Conservation (phyloP, 495 filamentous ascomycete genomes). For the Podospora bellae-mahoneyi region DNA sequence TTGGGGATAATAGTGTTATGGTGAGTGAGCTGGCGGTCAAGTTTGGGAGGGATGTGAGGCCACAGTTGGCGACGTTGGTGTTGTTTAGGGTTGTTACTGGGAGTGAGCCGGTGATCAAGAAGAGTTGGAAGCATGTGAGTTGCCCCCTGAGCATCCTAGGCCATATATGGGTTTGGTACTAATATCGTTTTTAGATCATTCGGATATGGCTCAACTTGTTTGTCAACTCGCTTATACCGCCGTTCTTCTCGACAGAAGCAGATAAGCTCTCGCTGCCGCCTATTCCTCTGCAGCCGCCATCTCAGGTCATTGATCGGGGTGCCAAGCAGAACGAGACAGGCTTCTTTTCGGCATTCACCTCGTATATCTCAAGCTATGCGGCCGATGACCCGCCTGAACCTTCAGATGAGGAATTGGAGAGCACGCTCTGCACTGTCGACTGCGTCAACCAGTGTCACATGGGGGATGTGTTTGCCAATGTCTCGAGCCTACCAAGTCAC, state of each 20-base stretch:
- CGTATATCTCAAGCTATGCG: constrained; percentile 96
- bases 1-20: constrained; percentile 90
- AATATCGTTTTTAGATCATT: constrained; percentile 58
- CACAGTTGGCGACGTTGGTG: constrained; percentile 88
- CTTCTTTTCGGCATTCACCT: constrained; percentile 88
- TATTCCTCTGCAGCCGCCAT: constrained; percentile 88
- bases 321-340: constrained; percentile 72
- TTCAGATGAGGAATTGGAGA: constrained; percentile 94
- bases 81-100: constrained; percentile 85
- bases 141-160: neutral
- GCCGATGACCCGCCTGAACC: constrained; percentile 97
- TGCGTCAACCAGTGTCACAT: constrained; percentile 88
- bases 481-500: constrained; percentile 70
- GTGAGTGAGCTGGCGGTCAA: constrained; percentile 97
- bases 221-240: constrained; percentile 86
- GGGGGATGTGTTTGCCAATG: constrained; percentile 76
- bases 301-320: constrained; percentile 86
- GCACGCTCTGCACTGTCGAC: constrained; percentile 89
- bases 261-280: constrained; percentile 70
- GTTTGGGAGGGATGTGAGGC: constrained; percentile 90
- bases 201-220: constrained; percentile 95
- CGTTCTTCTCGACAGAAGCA: constrained; percentile 70
- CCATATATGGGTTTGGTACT: neutral
- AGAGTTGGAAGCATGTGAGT: constrained; percentile 82
- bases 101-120: constrained; percentile 70